Evolutionary conservation across 176 grass and related monocot genomes (phyloP).

Genomic region (Musa itinerans): DNA sequence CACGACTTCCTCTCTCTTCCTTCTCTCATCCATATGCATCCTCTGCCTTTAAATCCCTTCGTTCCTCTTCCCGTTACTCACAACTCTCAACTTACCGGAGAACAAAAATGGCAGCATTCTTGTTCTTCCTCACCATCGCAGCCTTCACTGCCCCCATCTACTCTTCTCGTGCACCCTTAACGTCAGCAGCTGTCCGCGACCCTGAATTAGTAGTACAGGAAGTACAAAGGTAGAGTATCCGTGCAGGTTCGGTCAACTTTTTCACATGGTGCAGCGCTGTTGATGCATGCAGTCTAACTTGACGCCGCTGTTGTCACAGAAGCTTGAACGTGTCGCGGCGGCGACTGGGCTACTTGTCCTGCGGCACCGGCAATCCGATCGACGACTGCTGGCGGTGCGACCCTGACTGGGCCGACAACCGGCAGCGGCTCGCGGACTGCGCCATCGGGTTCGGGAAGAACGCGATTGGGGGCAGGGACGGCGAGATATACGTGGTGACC

Average conservation of each 20-base stretch:
- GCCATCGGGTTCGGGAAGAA: conserved; percentile 24
- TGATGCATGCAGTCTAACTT: background rate
- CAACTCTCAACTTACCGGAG: background rate
- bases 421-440: conserved; percentile 20
- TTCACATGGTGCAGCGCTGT: background rate
- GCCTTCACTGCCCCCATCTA: background rate
- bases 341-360: conserved; percentile 11
- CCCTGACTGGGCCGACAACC: conserved; percentile 3
- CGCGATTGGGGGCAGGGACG: conserved; percentile 12
- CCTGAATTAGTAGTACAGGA: conserved; percentile 1
- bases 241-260: too few species aligned
- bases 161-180: background rate
- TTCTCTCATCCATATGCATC: background rate
- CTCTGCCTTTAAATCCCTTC: background rate
- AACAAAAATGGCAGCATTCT: background rate
- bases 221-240: background rate
- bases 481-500: conserved; percentile 17
- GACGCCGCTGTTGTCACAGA: background rate
- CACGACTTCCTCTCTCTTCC: too few species aligned
- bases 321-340: conserved; percentile 10
- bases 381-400: conserved; percentile 25
- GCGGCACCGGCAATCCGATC: conserved; percentile 18
- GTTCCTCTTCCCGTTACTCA: background rate
- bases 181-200: background rate
- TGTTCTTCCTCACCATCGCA: background rate